Percentiles rank a stretch among this genome's conserved stretches.
Conservation (phyloP, 305 asterid species). For the Nicotiana rustica region DNA sequence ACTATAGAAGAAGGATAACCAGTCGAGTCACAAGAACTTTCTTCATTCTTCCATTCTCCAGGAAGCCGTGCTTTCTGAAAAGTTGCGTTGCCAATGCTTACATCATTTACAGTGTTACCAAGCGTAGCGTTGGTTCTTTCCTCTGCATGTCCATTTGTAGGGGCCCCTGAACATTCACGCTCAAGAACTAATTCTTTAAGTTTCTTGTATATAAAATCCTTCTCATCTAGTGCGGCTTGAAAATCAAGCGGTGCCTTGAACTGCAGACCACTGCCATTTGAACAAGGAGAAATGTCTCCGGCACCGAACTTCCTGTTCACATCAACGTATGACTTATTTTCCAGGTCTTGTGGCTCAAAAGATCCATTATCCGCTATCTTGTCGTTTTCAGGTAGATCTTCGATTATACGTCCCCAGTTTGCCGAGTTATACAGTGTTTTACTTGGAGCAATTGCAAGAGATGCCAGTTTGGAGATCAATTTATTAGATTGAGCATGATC, state of each 20-base stretch:
- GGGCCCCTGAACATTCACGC: slow-evolving; percentile 37
- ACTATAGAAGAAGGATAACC: slow-evolving; percentile 51
- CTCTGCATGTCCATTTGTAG: slow-evolving; percentile 33
- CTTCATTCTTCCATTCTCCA: slow-evolving; percentile 41
- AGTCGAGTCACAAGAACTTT: slow-evolving; percentile 44
- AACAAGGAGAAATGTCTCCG: slow-evolving; percentile 42
- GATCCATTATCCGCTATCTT: slow-evolving; percentile 45
- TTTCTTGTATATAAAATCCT: slow-evolving; percentile 54
- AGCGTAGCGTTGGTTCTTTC: slow-evolving; percentile 44
- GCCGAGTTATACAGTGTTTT: slow-evolving; percentile 40
- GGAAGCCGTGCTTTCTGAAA: slow-evolving; percentile 42
- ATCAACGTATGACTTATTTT: slow-evolving; percentile 44
- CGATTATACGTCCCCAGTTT: slow-evolving; percentile 32
- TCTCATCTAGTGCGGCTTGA: slow-evolving; percentile 47
- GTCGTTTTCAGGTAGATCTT: slow-evolving; percentile 38
- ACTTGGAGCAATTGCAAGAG: slow-evolving; percentile 57
- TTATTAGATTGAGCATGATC: slow-evolving; percentile 79
- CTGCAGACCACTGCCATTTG: slow-evolving; percentile 44
- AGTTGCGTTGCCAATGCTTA: slow-evolving; percentile 41
- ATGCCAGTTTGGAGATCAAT: slow-evolving; percentile 62
- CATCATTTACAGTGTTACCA: slow-evolving; percentile 42
- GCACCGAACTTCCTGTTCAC: slow-evolving; percentile 44
- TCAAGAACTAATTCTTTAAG: slow-evolving; percentile 55
- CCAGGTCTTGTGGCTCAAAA: slow-evolving; percentile 41
- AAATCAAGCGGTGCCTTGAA: slow-evolving; percentile 40